phyloP scores from a whole-genome alignment of 495 filamentous ascomycete species.

The Lasiosphaeria hispida region DNA sequence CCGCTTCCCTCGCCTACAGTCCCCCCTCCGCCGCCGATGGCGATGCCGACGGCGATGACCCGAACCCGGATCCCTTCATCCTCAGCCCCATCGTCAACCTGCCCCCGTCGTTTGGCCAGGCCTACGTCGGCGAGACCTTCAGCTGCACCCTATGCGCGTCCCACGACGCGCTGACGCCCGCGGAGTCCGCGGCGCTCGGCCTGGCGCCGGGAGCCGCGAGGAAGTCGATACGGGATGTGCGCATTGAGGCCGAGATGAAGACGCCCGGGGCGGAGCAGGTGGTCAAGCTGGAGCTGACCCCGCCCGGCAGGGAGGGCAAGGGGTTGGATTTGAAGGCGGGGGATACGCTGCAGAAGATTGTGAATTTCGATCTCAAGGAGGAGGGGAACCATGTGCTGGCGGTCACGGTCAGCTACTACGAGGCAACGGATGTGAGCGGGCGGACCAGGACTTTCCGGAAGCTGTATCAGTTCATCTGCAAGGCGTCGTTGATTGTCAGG shows the following conservation, averaged over 20 bases:
- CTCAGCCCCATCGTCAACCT: slow-evolving; percentile 70
- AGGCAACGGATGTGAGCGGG: slow-evolving; percentile 61
- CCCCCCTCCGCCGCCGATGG: not conserved
- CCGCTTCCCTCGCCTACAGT: slow-evolving; percentile 47
- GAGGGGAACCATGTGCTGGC: slow-evolving; percentile 90
- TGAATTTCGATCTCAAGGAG: slow-evolving; percentile 85
- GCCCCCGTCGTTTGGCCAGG: slow-evolving; percentile 86
- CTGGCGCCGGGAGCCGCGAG: slow-evolving; percentile 26
- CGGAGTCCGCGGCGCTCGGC: slow-evolving; percentile 18
- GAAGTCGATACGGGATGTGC: slow-evolving; percentile 67
- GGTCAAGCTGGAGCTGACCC: slow-evolving; percentile 12
- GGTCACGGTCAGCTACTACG: slow-evolving; percentile 90
- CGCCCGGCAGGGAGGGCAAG: slow-evolving; percentile 6
- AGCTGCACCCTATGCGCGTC: slow-evolving; percentile 91
- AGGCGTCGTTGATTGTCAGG: slow-evolving; percentile 81
- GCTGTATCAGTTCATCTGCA: slow-evolving; percentile 93
- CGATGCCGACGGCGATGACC: slow-evolving; percentile 11
- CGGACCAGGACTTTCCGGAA: slow-evolving; percentile 87
- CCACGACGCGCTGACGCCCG: slow-evolving; percentile 60
- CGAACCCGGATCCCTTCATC: slow-evolving; percentile 47
- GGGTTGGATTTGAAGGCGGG: slow-evolving; percentile 58
- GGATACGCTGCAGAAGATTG: slow-evolving; percentile 76
- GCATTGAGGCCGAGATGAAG: slow-evolving; percentile 91
- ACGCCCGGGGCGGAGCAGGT: slow-evolving; percentile 54
- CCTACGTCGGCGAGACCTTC: slow-evolving; percentile 95